A percentile compares a stretch with the other conserved stretches of the same genome.
Conservation (phyloP, 768 basidiomycete species). For the Udeniomyces megalosporus region DNA sequence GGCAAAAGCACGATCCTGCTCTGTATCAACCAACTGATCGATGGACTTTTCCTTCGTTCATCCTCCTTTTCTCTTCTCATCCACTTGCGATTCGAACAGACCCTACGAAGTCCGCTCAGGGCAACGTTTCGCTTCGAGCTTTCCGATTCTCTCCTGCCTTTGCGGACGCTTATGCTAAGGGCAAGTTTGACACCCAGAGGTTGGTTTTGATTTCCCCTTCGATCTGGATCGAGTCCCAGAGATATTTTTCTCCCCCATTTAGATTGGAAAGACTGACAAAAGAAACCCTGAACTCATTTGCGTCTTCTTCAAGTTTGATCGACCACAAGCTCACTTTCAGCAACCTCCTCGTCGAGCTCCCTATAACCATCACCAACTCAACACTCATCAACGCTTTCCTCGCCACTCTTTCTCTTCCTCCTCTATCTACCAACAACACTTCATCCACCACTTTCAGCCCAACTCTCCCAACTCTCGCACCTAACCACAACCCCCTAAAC, state of each 20-base stretch:
- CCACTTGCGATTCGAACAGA: constrained; percentile 34
- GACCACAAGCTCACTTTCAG: constrained; percentile 13
- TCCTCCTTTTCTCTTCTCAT: no score
- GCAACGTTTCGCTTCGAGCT: constrained; percentile 76
- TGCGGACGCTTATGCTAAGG: constrained; percentile 59
- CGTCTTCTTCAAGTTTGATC: not conserved
- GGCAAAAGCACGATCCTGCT: no score
- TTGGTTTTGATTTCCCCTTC: constrained; percentile 29
- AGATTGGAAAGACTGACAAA: no score
- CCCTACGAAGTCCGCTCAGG: constrained; percentile 57
- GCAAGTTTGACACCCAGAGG: constrained; percentile 74
- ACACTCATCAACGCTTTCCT: constrained; percentile 13
- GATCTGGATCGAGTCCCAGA: not conserved
- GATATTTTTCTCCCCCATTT: not conserved
- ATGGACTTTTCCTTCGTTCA: no score
- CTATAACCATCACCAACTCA: constrained; percentile 12
- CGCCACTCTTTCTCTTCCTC: constrained; percentile 4
- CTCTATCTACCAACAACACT: not conserved
- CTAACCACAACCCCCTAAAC: constrained; percentile 1
- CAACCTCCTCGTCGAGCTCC: constrained; percentile 14
- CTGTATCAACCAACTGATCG: constrained; percentile 13
- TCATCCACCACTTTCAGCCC: not conserved
- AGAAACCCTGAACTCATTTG: no score
- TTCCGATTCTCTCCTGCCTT: constrained; percentile 68
- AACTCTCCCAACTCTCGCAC: not conserved